A percentile compares a stretch with the other conserved stretches of the same genome.
Evolutionary conservation across 768 basidiomycete genomes (phyloP).

Genomic region (Suillus decipiens): DNA sequence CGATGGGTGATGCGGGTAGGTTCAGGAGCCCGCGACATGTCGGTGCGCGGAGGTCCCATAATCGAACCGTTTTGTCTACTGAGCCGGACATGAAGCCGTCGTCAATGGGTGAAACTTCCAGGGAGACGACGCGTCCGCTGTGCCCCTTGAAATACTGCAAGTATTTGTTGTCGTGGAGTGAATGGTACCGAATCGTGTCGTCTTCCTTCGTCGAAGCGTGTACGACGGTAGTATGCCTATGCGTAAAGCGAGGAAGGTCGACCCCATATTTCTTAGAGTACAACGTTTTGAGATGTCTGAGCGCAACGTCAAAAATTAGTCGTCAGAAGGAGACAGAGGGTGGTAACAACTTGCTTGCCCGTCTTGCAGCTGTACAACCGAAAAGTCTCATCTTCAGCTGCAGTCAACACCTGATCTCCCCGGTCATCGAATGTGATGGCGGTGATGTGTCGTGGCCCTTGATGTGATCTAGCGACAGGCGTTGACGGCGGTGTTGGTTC

Average conservation of each 20-base stretch:
- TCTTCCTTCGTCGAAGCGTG: slow-evolving; percentile 95
- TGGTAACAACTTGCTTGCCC: slow-evolving; percentile 80
- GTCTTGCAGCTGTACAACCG: slow-evolving; percentile 84
- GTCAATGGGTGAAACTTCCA: slow-evolving; percentile 90
- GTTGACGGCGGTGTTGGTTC: slow-evolving; percentile 58
- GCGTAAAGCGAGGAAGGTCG: slow-evolving; percentile 92
- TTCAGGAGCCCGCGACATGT: slow-evolving; percentile 77
- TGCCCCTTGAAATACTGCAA: slow-evolving; percentile 96
- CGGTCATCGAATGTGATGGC: slow-evolving; percentile 89
- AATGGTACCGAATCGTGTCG: slow-evolving; percentile 93
- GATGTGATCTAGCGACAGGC: slow-evolving; percentile 37
- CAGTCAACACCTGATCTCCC: slow-evolving; percentile 85
- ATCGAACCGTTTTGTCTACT: slow-evolving; percentile 89
- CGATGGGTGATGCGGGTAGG: slow-evolving; percentile 71
- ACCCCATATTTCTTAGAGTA: slow-evolving; percentile 97
- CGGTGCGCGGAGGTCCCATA: slow-evolving; percentile 91
- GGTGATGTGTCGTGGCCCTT: slow-evolving; percentile 75
- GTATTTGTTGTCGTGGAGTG: slow-evolving; percentile 95
- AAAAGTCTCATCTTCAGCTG: slow-evolving; percentile 91
- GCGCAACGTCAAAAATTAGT: slow-evolving; percentile 30
- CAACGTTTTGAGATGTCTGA: slow-evolving; percentile 72
- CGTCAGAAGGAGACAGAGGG: slow-evolving; percentile 18
- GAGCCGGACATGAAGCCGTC: slow-evolving; percentile 97
- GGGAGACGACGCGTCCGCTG: slow-evolving; percentile 82
- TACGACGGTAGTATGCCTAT: slow-evolving; percentile 81